Percentiles rank a stretch among this genome's conserved stretches.
phyloP scores from a whole-genome alignment of 2,329 filamentous ascomycete species.

The Talaromyces sp. region DNA sequence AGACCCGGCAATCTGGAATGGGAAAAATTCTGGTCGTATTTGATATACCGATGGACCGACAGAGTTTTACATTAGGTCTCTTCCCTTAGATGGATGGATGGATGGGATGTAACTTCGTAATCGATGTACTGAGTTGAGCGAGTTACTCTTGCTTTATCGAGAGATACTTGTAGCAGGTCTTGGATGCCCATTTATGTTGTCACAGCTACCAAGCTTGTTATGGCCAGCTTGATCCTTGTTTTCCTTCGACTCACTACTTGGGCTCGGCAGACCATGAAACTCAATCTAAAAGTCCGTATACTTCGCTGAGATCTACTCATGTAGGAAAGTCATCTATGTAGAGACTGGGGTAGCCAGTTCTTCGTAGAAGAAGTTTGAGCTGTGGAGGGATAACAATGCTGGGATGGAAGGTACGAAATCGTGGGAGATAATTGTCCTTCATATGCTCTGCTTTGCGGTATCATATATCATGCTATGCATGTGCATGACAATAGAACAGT shows the following conservation, averaged over 20 bases:
- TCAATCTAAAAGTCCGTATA: no score
- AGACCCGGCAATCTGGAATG: background rate
- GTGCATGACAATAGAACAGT: background rate
- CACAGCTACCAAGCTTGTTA: background rate
- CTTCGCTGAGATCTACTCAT: background rate
- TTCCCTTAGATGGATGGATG: background rate
- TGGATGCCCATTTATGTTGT: background rate
- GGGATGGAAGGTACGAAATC: background rate
- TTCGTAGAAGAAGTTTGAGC: no score
- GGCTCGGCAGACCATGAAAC: background rate
- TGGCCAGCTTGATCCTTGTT: background rate
- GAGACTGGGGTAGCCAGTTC: no score
- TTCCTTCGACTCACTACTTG: no score
- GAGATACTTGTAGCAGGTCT: background rate
- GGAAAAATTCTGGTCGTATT: background rate
- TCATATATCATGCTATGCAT: background rate
- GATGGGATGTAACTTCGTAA: background rate
- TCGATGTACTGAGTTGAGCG: background rate
- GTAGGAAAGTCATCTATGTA: background rate
- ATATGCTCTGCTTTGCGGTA: background rate
- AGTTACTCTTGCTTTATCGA: background rate
- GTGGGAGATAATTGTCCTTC: background rate
- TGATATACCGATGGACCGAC: background rate
- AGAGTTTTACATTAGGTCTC: background rate
- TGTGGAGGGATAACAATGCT: no score